Conservation (phyloP, 208 protist species). For the Herpetomonas tarakana region DNA sequence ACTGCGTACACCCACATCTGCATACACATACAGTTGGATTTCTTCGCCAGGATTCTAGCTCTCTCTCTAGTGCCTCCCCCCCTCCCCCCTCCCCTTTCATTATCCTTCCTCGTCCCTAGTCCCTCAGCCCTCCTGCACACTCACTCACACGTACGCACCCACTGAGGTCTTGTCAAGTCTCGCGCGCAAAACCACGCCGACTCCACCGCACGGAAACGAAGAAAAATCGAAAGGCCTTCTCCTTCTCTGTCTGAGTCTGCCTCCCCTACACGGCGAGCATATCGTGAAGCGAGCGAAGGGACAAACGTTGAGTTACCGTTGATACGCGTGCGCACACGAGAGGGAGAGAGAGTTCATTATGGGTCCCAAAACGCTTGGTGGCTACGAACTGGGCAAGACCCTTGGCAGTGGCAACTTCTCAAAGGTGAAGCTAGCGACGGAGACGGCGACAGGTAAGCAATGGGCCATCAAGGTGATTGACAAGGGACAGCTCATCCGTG, state of each 20-base stretch:
- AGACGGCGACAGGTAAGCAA: constrained; percentile 67
- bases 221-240: no score
- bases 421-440: constrained; percentile 73
- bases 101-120: not conserved
- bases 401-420: constrained; percentile 89
- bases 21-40: not conserved
- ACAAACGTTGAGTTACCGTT: no score
- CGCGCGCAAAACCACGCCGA: no score
- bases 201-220: no score
- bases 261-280: no score
- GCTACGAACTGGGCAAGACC: constrained; percentile 87
- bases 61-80: not conserved
- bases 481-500: constrained; percentile 76
- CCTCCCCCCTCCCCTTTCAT: not conserved
- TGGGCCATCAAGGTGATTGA: constrained; percentile 91
- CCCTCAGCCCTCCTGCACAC: no score
- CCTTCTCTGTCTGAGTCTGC: no score
- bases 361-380: constrained; percentile 69
- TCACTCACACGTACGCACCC: no score
- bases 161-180: no score
- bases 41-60: not conserved
- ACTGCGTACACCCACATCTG: not conserved
- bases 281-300: no score
- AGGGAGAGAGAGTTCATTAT: constrained; percentile 20
- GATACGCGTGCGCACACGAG: no score